Conservation (phyloP, 345 rosid genomes). For the Acer saccharum region DNA sequence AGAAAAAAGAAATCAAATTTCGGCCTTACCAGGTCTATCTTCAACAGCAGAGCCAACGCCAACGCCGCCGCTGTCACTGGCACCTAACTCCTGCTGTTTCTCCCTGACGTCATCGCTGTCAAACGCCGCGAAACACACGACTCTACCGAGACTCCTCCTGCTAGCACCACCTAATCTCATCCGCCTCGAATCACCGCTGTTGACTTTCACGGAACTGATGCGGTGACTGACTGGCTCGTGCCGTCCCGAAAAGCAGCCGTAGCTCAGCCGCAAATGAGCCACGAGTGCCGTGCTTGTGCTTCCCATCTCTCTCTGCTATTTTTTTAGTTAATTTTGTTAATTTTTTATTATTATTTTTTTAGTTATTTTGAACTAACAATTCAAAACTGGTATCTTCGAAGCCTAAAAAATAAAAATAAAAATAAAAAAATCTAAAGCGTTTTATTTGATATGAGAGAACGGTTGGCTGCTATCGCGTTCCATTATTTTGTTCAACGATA, state of each 20-base stretch:
- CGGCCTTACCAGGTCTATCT: conserved; percentile 62
- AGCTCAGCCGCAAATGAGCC: conserved; percentile 55
- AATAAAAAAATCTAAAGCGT: neutral
- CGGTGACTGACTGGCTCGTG: conserved; percentile 17
- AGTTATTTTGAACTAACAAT: neutral
- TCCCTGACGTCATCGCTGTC: conserved; percentile 46
- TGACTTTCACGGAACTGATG: conserved; percentile 28
- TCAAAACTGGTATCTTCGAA: no score
- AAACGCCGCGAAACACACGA: conserved; percentile 52
- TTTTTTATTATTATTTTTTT: neutral
- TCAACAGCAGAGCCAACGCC: conserved; percentile 53
- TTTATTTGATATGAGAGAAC: conserved; percentile 13
- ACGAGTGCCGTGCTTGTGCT: conserved; percentile 61
- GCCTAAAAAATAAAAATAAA: no score
- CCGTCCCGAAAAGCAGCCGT: conserved; percentile 33
- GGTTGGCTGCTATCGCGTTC: conserved; percentile 30
- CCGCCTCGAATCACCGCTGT: conserved; percentile 28
- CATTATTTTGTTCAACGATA: neutral
- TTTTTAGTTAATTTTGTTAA: neutral
- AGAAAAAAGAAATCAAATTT: neutral
- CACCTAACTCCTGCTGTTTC: conserved; percentile 36
- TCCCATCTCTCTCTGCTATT: conserved; percentile 39
- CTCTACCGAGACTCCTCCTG: conserved; percentile 22
- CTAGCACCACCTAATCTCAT: conserved; percentile 29
- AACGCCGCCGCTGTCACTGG: conserved; percentile 17